Percentiles rank a stretch among this genome's conserved stretches.
Evolutionary conservation across 345 rosid species (phyloP).

Genomic region (Eucalyptus cladocalyx): DNA sequence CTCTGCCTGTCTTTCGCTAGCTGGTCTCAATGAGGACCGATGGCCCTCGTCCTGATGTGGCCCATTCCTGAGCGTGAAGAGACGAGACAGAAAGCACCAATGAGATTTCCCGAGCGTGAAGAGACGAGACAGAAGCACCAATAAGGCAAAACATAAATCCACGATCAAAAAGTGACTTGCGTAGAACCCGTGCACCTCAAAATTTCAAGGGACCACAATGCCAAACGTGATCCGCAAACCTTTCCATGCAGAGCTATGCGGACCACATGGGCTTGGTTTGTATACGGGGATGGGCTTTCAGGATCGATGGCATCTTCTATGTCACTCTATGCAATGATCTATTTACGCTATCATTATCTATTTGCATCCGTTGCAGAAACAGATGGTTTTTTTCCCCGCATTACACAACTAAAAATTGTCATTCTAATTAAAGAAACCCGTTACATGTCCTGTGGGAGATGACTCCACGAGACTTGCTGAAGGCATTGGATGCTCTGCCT

Average conservation of each 20-base stretch:
- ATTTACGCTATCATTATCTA: not conserved
- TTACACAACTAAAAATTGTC: not conserved
- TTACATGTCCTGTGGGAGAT: not conserved
- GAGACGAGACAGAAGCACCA: not conserved
- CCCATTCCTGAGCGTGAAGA: too few relatives aligned
- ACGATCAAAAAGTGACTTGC: not conserved
- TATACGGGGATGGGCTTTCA: not conserved
- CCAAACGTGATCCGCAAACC: not conserved
- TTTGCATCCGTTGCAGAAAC: not conserved
- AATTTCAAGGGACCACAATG: not conserved
- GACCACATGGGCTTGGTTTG: not conserved
- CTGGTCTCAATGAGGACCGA: too few relatives aligned
- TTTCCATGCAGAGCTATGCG: not conserved
- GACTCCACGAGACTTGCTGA: not conserved
- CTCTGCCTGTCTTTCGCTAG: too few relatives aligned
- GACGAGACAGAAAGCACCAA: too few relatives aligned
- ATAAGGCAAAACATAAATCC: not conserved
- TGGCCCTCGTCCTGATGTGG: too few relatives aligned
- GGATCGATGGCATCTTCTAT: not conserved
- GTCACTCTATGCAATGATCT: not conserved
- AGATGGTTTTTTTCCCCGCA: not conserved
- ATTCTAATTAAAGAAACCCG: not conserved
- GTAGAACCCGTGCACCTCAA: not conserved
- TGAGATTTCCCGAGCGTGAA: not conserved
- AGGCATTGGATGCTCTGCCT: not conserved